Evolutionary conservation across 2,329 filamentous ascomycete species (phyloP), one percentile per base, ranked within the genome.

Genomic region (Aaosphaeria pasadenensis): DNA sequence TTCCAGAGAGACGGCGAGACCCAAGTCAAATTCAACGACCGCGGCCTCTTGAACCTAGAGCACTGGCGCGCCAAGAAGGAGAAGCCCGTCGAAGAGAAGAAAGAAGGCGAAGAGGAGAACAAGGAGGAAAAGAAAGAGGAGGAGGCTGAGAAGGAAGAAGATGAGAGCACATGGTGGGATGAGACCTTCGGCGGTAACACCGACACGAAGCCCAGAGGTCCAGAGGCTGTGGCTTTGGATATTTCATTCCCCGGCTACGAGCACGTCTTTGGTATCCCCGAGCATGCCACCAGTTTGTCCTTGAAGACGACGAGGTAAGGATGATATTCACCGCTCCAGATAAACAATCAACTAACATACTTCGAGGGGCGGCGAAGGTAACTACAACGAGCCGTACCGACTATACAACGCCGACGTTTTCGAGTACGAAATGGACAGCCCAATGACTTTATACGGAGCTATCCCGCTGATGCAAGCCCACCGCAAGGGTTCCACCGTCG

Each of bases 391-490:
- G 53, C 94, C 94, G 0, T 99, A 99, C 74, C 84, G 94, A 35
- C 74, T 99, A 70, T 96, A 96, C 76, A 99, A 99, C 70, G 82
- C 89, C 31, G 94, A 99, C 68, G 94, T 99, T 7, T 99, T 99
- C 60, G 94, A 99, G 74, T 99, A 99, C 70, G 86, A 96, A 60
- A 81, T 96, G 60, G 89, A 97, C 71, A 97, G 91, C 71, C 91
- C 94, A 1, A 99, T 99, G 94, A 97, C 94, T 1, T 80, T 99
- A 1, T 99, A 99, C 64, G 94, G 94, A n/a, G 78, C 91, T 6
- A 97, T 99, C 59, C 94, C 94, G 2, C 89, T 97, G 66, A 95
- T 99, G 90, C 94, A 97, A 71, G 94, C 94, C 13, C 92, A 99
- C 66, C 88, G 88, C 61, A 95, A 92, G 69, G 88, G 87, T 63